These are phyloP conservation scores for Musa balbisiana DNA, from an alignment of 202 grass and related monocot species.

Conservation along the genomic window DNA sequence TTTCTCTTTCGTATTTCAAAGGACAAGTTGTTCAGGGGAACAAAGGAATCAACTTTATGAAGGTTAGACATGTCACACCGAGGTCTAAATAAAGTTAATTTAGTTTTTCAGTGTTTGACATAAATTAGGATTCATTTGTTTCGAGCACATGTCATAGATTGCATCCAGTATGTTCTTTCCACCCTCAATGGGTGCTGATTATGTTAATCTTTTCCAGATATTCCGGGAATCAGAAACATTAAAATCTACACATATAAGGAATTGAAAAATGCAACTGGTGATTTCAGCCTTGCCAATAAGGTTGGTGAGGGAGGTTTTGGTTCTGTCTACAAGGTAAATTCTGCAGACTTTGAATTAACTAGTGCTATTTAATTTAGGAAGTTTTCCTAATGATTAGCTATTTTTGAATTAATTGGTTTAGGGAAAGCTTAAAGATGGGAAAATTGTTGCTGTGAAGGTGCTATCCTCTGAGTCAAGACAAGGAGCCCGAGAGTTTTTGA, in stretches of 20 bases:
- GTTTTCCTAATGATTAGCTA: slow-evolving; percentile 11
- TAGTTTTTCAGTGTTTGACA: not conserved
- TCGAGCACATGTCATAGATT: not conserved
- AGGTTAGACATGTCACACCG: slow-evolving; percentile 1
- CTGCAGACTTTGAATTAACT: slow-evolving; percentile 2
- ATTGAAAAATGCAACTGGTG: slow-evolving; percentile 60
- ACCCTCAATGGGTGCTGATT: not conserved
- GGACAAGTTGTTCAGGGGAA: slow-evolving; percentile 9
- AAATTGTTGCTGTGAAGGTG: slow-evolving; percentile 61
- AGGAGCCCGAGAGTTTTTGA: slow-evolving; percentile 61
- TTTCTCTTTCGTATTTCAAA: slow-evolving; percentile 28
- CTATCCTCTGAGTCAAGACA: slow-evolving; percentile 85
- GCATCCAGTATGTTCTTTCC: not conserved
- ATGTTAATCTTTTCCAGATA: slow-evolving; percentile 22
- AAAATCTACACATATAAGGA: slow-evolving; percentile 64
- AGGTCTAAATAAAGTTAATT: not conserved
- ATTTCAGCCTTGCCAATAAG: slow-evolving; percentile 63
- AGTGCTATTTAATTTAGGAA: not conserved
- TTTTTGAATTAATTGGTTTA: slow-evolving; percentile 27
- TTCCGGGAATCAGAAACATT: slow-evolving; percentile 41
- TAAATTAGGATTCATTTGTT: not conserved
- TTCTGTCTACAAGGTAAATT: slow-evolving; percentile 71
- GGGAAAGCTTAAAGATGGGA: slow-evolving; percentile 75
- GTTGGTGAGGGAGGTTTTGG: slow-evolving; percentile 97
- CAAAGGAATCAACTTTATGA: slow-evolving; percentile 24